Percentiles rank a stretch among this genome's conserved stretches.
Conservation (phyloP, 768 basidiomycete genomes). For the Podaxis mareebaensis region DNA sequence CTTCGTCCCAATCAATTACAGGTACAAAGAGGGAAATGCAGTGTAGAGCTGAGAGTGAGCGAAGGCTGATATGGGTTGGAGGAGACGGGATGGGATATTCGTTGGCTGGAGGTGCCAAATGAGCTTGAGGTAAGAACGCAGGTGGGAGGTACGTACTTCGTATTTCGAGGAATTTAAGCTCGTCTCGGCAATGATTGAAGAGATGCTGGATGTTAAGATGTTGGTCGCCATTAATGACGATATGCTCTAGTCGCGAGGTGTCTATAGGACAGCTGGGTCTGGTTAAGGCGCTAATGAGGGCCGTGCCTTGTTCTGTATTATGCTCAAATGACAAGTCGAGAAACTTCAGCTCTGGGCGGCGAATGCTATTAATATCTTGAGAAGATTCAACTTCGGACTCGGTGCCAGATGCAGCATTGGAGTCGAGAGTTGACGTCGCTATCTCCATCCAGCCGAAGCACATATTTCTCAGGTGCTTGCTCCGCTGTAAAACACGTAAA, state of each 20-base stretch:
- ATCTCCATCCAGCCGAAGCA: slow-evolving; percentile 13
- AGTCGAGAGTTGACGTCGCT: not conserved
- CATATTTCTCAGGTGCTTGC: not conserved
- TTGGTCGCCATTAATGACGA: slow-evolving; percentile 11
- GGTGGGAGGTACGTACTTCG: not conserved
- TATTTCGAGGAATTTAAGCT: slow-evolving; percentile 12
- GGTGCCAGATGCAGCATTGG: not conserved
- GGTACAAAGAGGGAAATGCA: slow-evolving; percentile 12
- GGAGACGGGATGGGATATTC: slow-evolving; percentile 13
- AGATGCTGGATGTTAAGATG: slow-evolving; percentile 10
- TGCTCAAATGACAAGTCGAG: slow-evolving; percentile 15
- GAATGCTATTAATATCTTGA: not conserved
- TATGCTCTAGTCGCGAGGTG: slow-evolving; percentile 8
- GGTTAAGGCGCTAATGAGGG: slow-evolving; percentile 6
- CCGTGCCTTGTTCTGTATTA: slow-evolving; percentile 3
- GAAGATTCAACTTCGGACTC: not conserved
- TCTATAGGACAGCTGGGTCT: slow-evolving; percentile 4
- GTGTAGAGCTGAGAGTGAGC: slow-evolving; percentile 3
- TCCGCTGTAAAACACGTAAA: not conserved
- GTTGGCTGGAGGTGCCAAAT: not conserved
- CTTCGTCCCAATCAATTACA: slow-evolving; percentile 13
- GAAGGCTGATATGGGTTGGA: not conserved
- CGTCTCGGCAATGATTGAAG: slow-evolving; percentile 4
- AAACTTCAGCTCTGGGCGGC: slow-evolving; percentile 6
- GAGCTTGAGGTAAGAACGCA: not conserved